A percentile compares a stretch with the other conserved stretches of the same genome.
These are phyloP conservation scores for Trypanosoma brucei DNA, from an alignment of 208 protist species.

Conservation along the genomic window DNA sequence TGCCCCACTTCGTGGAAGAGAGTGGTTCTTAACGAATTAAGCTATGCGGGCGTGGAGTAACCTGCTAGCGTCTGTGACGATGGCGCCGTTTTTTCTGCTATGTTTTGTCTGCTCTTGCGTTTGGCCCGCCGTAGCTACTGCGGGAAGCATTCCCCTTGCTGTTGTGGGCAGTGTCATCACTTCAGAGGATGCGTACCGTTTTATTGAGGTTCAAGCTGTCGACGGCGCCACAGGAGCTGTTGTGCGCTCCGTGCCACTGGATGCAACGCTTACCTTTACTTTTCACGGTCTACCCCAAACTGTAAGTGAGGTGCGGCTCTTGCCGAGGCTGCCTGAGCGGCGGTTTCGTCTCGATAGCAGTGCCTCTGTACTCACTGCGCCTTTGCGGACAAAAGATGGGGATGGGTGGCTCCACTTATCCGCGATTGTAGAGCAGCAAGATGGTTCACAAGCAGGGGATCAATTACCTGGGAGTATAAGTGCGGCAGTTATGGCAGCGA, in stretches of 20 bases:
- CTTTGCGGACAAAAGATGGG: constrained; percentile 18
- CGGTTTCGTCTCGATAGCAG: constrained; percentile 27
- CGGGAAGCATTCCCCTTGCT: too few relatives aligned
- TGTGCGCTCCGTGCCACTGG: constrained; percentile 47
- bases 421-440: constrained; percentile 12
- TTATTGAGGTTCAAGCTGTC: constrained; percentile 56
- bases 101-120: too few relatives aligned
- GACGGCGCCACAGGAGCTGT: constrained; percentile 45
- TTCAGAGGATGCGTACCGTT: constrained; percentile 29
- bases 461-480: constrained; percentile 20
- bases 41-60: too few relatives aligned
- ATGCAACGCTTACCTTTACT: constrained; percentile 59
- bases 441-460: neutral
- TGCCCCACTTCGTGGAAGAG: too few relatives aligned
- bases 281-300: constrained; percentile 45
- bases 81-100: too few relatives aligned
- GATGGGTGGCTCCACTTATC: constrained; percentile 35
- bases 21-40: too few relatives aligned
- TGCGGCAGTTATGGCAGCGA: constrained; percentile 23
- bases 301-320: constrained; percentile 36
- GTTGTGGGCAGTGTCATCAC: constrained; percentile 58
- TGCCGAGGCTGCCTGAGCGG: constrained; percentile 39
- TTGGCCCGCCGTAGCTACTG: too few relatives aligned
- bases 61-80: too few relatives aligned
- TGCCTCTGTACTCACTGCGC: constrained; percentile 32